Conservation (phyloP, 2,329 filamentous ascomycete species). For the Emydomyces testavorans region DNA sequence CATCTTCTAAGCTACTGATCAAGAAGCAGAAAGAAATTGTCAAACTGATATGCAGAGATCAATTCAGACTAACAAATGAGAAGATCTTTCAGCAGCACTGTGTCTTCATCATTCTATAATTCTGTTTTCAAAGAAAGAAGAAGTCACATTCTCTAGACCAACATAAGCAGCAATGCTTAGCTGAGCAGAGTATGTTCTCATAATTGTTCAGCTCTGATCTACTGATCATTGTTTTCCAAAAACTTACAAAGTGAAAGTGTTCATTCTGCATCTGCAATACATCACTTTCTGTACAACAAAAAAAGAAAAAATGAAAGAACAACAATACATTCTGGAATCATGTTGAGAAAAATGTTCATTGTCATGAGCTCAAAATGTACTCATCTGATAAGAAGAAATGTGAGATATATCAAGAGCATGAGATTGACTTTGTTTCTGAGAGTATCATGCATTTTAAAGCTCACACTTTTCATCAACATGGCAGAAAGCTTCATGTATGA, state of each 20-base stretch:
- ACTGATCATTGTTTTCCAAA: too few relatives aligned
- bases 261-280: constrained; percentile 15
- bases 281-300: constrained; percentile 6
- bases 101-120: too few relatives aligned
- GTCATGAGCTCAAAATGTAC: constrained; percentile 14
- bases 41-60: too few relatives aligned
- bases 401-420: background rate
- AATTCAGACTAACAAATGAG: too few relatives aligned
- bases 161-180: too few relatives aligned
- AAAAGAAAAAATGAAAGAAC: constrained; percentile 15
- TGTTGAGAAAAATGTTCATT: constrained; percentile 15
- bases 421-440: background rate
- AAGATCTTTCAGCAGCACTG: too few relatives aligned
- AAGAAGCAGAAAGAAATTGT: constrained; percentile 14
- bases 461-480: too few relatives aligned
- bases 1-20: constrained; percentile 10
- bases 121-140: too few relatives aligned
- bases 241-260: constrained; percentile 13
- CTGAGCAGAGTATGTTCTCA: too few relatives aligned
- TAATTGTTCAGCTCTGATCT: too few relatives aligned
- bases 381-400: constrained; percentile 5
- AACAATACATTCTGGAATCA: constrained; percentile 18
- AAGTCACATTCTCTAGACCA: too few relatives aligned
- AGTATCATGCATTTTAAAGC: constrained; percentile 3
- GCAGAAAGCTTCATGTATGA: too few relatives aligned